Evolutionary conservation across 495 filamentous ascomycete genomes (phyloP).

Genomic region (Acidomyces sp.): DNA sequence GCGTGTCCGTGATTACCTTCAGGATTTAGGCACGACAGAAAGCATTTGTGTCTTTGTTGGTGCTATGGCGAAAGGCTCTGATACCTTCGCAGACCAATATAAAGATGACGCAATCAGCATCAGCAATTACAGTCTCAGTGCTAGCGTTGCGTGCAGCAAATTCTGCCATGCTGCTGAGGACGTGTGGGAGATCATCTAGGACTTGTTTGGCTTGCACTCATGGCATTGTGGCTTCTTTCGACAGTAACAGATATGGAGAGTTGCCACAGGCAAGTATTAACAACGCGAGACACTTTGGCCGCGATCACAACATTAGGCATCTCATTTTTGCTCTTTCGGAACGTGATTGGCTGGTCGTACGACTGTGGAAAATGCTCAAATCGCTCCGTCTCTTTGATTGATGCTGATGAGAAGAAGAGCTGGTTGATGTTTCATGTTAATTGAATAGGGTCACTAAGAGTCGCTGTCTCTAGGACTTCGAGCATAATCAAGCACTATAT

Average conservation of each 20-base stretch:
- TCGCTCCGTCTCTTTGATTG: too few species aligned
- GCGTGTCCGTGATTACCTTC: conserved; percentile 76
- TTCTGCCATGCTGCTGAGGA: conserved; percentile 98
- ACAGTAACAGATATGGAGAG: not conserved
- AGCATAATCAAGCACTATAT: too few species aligned
- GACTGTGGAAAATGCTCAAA: too few species aligned
- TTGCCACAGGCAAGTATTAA: conserved; percentile 7
- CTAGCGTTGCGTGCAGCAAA: conserved; percentile 96
- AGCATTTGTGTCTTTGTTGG: conserved; percentile 96
- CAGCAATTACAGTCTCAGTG: conserved; percentile 92
- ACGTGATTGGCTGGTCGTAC: too few species aligned
- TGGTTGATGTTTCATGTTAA: too few species aligned
- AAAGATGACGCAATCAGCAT: conserved; percentile 97
- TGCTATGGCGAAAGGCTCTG: conserved; percentile 91
- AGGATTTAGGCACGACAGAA: conserved; percentile 61
- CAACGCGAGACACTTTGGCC: conserved; percentile 3
- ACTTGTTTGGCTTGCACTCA: not conserved
- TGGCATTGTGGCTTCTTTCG: not conserved
- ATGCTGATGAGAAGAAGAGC: too few species aligned
- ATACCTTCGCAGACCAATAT: conserved; percentile 87
- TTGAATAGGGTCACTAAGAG: too few species aligned
- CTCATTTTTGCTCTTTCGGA: too few species aligned
- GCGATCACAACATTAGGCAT: conserved; percentile 13
- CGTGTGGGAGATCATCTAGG: conserved; percentile 80
- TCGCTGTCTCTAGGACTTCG: too few species aligned